Evolutionary conservation across 345 rosid genomes (phyloP).

Genomic region (Theobroma cacao): DNA sequence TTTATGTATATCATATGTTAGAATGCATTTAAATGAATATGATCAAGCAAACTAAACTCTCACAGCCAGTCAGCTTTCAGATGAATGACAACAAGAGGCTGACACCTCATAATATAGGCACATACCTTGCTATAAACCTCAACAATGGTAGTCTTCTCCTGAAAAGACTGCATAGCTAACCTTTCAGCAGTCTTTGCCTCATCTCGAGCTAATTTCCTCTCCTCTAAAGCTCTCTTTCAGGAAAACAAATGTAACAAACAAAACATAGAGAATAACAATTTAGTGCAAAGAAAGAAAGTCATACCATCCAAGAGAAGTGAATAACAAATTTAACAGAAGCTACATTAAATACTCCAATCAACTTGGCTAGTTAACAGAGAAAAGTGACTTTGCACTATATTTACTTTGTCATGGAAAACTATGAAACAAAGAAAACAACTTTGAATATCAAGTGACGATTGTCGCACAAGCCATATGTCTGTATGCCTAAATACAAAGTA

Average conservation of each 20-base stretch:
- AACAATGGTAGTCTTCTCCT: conserved; percentile 59
- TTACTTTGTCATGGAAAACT: background rate
- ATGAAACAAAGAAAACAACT: background rate
- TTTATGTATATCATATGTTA: background rate
- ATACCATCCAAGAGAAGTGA: background rate
- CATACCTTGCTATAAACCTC: conserved; percentile 82
- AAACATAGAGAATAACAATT: background rate
- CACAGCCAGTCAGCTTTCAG: background rate
- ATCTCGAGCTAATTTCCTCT: conserved; percentile 61
- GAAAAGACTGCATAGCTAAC: conserved; percentile 60
- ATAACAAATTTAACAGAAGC: background rate
- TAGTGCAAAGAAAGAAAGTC: background rate
- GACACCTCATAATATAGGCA: background rate
- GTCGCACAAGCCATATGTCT: background rate
- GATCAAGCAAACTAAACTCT: background rate
- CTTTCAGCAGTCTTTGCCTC: conserved; percentile 74
- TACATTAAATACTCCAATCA: background rate
- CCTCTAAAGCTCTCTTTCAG: conserved; percentile 73
- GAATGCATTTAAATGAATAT: background rate
- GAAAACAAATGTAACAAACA: background rate
- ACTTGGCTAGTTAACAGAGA: background rate
- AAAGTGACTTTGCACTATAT: background rate
- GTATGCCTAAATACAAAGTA: background rate
- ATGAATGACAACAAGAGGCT: conserved; percentile 11
- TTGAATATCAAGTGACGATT: background rate